Evolutionary conservation across 768 basidiomycete species (phyloP).

Genomic region (Suillus weaverae): DNA sequence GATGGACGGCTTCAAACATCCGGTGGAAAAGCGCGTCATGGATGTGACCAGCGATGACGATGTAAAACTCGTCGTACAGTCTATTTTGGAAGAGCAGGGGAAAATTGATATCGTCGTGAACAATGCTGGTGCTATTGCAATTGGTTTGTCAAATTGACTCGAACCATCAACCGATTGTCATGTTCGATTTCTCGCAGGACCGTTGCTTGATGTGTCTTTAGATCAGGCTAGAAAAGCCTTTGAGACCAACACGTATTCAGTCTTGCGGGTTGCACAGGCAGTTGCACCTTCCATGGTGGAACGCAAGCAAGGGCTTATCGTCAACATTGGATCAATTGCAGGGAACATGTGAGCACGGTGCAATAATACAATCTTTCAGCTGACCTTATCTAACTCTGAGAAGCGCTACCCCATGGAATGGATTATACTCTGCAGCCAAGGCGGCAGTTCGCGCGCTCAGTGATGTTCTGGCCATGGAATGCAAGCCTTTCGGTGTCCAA

Average conservation of each 20-base stretch:
- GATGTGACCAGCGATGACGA: conserved; percentile 67
- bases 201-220: conserved; percentile 53
- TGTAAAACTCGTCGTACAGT: conserved; percentile 49
- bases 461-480: conserved; percentile 72
- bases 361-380: background rate
- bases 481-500: conserved; percentile 65
- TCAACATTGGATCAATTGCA: conserved; percentile 73
- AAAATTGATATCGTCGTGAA: conserved; percentile 75
- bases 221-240: conserved; percentile 55
- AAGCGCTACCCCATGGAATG: conserved; percentile 72
- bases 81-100: conserved; percentile 55
- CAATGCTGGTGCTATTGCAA: conserved; percentile 57
- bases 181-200: conserved; percentile 29
- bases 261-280: conserved; percentile 59
- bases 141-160: conserved; percentile 38
- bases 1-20: conserved; percentile 54
- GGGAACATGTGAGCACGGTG: conserved; percentile 52
- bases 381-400: background rate
- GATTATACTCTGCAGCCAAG: conserved; percentile 57
- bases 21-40: conserved; percentile 49
- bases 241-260: conserved; percentile 65
- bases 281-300: conserved; percentile 75
- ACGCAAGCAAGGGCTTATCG: conserved; percentile 58
- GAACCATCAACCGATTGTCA: conserved; percentile 1
- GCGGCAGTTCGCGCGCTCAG: conserved; percentile 59